Percentiles rank a stretch among this genome's conserved stretches.
Conservation (phyloP, 108 stramenopile genomes). For the Thalassiosira profunda region DNA sequence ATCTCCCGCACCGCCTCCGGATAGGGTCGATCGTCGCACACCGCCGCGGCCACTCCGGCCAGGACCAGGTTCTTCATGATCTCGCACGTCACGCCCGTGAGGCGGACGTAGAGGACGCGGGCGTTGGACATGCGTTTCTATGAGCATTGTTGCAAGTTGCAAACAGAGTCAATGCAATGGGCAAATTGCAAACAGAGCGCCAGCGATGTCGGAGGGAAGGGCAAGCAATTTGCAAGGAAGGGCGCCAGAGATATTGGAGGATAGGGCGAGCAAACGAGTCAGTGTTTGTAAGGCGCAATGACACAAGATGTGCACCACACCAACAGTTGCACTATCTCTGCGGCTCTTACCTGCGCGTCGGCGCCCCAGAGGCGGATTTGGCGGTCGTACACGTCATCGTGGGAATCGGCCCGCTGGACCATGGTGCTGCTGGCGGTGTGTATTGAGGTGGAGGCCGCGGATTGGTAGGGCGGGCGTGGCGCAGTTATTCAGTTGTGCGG, state of each 20-base stretch:
- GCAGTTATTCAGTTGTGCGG: too few relatives aligned
- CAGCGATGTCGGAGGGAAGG: background rate
- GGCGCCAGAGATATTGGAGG: background rate
- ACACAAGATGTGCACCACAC: background rate
- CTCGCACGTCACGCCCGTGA: conserved; percentile 87
- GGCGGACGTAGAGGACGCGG: conserved; percentile 89
- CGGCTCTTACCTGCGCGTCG: conserved; percentile 81
- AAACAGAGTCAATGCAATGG: background rate
- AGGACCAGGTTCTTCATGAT: conserved; percentile 94
- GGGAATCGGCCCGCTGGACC: conserved; percentile 21
- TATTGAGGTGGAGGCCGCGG: too few relatives aligned
- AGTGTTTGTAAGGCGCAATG: background rate
- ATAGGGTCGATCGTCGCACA: conserved; percentile 83
- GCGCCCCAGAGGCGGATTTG: conserved; percentile 98
- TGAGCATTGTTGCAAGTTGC: too few relatives aligned
- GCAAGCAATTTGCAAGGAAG: background rate
- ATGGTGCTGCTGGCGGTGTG: background rate
- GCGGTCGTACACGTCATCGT: conserved; percentile 92
- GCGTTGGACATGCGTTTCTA: conserved; percentile 87
- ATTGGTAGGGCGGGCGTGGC: too few relatives aligned
- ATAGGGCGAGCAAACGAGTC: too few relatives aligned
- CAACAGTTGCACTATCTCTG: background rate
- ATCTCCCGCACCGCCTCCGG: conserved; percentile 52
- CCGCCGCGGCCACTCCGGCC: conserved; percentile 87
- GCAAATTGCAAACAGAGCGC: background rate